phyloP scores from a whole-genome alignment of 176 grass and related monocot species.

The Bothriochloa decipiens region DNA sequence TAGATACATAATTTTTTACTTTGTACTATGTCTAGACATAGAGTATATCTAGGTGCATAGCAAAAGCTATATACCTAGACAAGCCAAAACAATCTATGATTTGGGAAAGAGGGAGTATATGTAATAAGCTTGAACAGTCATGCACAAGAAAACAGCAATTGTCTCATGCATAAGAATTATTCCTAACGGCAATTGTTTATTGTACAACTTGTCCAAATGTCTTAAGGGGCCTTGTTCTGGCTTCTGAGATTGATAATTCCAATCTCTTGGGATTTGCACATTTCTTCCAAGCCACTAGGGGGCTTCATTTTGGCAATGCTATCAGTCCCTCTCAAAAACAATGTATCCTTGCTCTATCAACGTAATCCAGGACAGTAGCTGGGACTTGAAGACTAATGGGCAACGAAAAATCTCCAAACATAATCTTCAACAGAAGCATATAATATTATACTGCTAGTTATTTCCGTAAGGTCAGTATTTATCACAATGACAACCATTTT shows the following conservation, averaged over 20 bases:
- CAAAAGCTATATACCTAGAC: background rate
- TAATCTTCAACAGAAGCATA: slow-evolving; percentile 29
- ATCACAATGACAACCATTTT: background rate
- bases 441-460: background rate
- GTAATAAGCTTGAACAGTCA: background rate
- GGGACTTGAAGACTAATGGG: background rate
- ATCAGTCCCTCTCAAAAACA: no score
- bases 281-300: no score
- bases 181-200: background rate
- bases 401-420: background rate
- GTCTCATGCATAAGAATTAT: background rate
- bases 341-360: no score
- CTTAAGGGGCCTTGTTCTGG: no score
- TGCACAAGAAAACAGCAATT: background rate
- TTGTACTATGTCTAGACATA: background rate
- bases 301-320: no score
- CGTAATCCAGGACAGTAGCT: no score
- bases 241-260: no score
- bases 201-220: no score
- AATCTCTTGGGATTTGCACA: no score
- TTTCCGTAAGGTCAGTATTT: slow-evolving; percentile 18
- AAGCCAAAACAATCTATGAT: background rate
- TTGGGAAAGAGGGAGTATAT: background rate
- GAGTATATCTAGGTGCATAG: background rate
- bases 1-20: background rate